Evolutionary conservation across 495 filamentous ascomycete species (phyloP).

Genomic region (Hypomontagnella submonticulosa): DNA sequence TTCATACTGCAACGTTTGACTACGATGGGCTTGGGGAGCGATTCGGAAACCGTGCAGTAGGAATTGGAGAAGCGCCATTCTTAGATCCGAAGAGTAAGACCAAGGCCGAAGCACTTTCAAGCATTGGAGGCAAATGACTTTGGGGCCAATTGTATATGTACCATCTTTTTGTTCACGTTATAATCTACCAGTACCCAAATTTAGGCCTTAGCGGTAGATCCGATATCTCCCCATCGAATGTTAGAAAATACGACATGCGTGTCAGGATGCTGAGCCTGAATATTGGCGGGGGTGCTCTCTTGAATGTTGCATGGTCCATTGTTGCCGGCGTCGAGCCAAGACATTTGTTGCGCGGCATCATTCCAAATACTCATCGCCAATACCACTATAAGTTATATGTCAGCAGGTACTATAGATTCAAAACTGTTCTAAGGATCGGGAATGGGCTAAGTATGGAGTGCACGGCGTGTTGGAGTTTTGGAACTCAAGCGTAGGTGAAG

Average conservation of each 20-base stretch:
- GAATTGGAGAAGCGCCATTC: slow-evolving; percentile 74
- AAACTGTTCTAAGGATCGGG: not conserved
- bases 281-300: slow-evolving; percentile 54
- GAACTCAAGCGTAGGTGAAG: not conserved
- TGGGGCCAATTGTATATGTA: no score
- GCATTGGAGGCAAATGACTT: no score
- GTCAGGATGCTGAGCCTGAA: slow-evolving; percentile 57
- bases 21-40: slow-evolving; percentile 66
- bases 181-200: not conserved
- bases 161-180: no score
- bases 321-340: slow-evolving; percentile 49
- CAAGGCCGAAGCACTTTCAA: slow-evolving; percentile 16
- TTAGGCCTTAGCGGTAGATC: slow-evolving; percentile 32
- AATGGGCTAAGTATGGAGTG: not conserved
- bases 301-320: slow-evolving; percentile 64
- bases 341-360: slow-evolving; percentile 43
- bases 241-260: slow-evolving; percentile 65
- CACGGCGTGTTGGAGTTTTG: not conserved
- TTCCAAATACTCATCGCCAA: slow-evolving; percentile 47
- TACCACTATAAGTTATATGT: slow-evolving; percentile 33
- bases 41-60: slow-evolving; percentile 70
- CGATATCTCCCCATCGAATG: slow-evolving; percentile 48
- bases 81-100: slow-evolving; percentile 57
- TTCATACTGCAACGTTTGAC: slow-evolving; percentile 76
- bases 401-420: slow-evolving; percentile 56